These are phyloP conservation scores for Teunomyces atbi DNA, from an alignment of 805 yeast species.

Conservation along the genomic window DNA sequence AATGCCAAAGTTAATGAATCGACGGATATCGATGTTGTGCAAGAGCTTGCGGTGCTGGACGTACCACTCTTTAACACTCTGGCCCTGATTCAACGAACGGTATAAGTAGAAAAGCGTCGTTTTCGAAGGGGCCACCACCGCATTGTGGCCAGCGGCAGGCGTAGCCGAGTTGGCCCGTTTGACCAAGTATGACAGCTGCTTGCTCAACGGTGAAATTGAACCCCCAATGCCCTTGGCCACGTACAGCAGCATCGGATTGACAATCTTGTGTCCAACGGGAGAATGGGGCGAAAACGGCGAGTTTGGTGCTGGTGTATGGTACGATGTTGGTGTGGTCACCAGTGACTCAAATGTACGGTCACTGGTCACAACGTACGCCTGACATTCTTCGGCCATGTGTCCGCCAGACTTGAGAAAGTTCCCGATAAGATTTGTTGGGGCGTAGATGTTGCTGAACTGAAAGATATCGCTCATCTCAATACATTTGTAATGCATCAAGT, in stretches of 20 bases:
- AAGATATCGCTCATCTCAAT: constrained; percentile 81
- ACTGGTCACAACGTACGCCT: constrained; percentile 65
- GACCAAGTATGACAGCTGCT: constrained; percentile 4
- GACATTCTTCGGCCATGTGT: constrained; percentile 75
- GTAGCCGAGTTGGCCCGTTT: constrained; percentile 5
- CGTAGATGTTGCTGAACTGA: constrained; percentile 84
- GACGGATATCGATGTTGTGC: constrained; percentile 70
- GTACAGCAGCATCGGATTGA: constrained; percentile 7
- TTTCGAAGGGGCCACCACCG: constrained; percentile 52
- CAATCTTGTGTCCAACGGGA: constrained; percentile 1
- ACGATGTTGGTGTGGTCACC: constrained; percentile 7
- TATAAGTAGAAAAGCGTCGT: constrained; percentile 71
- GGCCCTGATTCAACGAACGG: constrained; percentile 74
- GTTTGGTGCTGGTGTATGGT: constrained; percentile 6
- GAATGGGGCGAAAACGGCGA: constrained; percentile 7
- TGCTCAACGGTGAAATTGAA: constrained; percentile 11
- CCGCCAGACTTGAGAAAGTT: constrained; percentile 58
- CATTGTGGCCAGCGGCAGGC: not conserved
- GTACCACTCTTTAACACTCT: constrained; percentile 79
- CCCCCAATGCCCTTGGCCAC: constrained; percentile 2
- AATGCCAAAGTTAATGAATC: constrained; percentile 85
- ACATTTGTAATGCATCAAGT: constrained; percentile 85
- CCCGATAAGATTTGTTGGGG: constrained; percentile 78
- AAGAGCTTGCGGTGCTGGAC: constrained; percentile 58
- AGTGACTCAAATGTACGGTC: constrained; percentile 9